Evolutionary conservation across 306 rosid species (phyloP).

Genomic region (Cucurbita argyrosperma): DNA sequence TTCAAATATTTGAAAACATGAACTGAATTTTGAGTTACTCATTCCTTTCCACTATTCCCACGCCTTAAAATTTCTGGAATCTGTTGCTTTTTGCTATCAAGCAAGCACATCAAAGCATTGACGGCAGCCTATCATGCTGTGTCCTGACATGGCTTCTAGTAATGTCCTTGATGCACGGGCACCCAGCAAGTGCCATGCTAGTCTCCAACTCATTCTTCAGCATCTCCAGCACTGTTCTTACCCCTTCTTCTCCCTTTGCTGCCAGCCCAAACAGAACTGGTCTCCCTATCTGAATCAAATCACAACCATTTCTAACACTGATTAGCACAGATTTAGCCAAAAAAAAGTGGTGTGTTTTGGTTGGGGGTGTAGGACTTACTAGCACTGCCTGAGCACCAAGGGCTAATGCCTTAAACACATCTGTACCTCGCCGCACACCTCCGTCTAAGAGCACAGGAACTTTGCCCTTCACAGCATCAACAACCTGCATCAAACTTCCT

Average conservation of each 20-base stretch:
- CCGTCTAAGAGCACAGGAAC: constrained; percentile 47
- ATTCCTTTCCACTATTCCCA: neutral
- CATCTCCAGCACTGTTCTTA: constrained; percentile 31
- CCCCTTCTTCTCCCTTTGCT: constrained; percentile 43
- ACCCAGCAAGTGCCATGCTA: constrained; percentile 42
- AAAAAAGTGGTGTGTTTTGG: no score
- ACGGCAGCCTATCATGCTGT: constrained; percentile 10
- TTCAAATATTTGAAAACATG: no score
- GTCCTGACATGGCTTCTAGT: constrained; percentile 39
- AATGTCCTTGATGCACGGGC: constrained; percentile 26
- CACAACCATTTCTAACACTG: no score
- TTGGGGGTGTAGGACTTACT: constrained; percentile 14
- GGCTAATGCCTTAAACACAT: constrained; percentile 56
- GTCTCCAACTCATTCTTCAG: constrained; percentile 44
- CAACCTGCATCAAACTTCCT: constrained; percentile 21
- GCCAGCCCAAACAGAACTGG: constrained; percentile 35
- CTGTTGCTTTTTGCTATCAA: no score
- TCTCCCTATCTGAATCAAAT: constrained; percentile 36
- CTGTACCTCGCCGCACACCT: constrained; percentile 53
- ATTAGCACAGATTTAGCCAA: no score
- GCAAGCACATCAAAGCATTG: constrained; percentile 25
- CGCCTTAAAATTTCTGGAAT: neutral
- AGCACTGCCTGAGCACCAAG: constrained; percentile 59
- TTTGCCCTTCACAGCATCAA: constrained; percentile 34
- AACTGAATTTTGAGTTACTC: neutral